phyloP scores from a whole-genome alignment of 2,329 filamentous ascomycete species.

The Ampelomyces quisqualis region DNA sequence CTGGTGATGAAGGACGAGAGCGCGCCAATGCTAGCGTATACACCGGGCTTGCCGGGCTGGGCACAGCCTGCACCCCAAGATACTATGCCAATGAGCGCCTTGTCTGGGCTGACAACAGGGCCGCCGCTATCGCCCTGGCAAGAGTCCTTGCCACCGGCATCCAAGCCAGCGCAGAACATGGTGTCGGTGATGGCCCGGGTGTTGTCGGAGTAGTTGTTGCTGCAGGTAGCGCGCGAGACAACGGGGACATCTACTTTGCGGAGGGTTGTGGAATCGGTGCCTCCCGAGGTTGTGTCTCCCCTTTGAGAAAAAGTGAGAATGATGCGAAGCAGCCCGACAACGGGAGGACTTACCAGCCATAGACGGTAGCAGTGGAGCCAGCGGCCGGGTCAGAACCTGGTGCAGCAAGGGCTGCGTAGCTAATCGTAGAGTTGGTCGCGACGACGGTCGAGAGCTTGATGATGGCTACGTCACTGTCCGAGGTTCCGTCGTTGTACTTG shows the following conservation, averaged over 20 bases:
- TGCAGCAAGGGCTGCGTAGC: constrained; percentile 25
- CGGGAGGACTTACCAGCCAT: constrained; percentile 30
- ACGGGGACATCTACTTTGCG: constrained; percentile 33
- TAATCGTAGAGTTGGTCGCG: constrained; percentile 23
- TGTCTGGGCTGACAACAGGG: constrained; percentile 20
- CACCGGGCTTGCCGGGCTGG: constrained; percentile 22
- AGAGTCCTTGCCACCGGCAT: constrained; percentile 33
- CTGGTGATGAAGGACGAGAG: constrained; percentile 23
- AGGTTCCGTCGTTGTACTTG: constrained; percentile 16
- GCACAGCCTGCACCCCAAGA: constrained; percentile 32
- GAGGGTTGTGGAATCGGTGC: constrained; percentile 14
- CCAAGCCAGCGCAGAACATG: constrained; percentile 33
- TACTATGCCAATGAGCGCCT: constrained; percentile 20
- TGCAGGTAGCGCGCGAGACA: constrained; percentile 28
- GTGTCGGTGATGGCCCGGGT: constrained; percentile 19
- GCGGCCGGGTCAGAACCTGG: constrained; percentile 26
- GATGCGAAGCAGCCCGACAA: too few relatives aligned
- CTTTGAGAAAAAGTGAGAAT: too few relatives aligned
- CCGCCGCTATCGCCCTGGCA: constrained; percentile 38
- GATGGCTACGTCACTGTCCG: constrained; percentile 29
- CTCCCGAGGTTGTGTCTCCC: constrained; percentile 18
- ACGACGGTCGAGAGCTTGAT: constrained; percentile 28
- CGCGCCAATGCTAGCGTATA: constrained; percentile 26
- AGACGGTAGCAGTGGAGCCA: constrained; percentile 23
- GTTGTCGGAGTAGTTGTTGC: constrained; percentile 14